A percentile compares a stretch with the other conserved stretches of the same genome.
phyloP scores from a whole-genome alignment of 2,329 filamentous ascomycete genomes.

The Trichoderma guizhouense region DNA sequence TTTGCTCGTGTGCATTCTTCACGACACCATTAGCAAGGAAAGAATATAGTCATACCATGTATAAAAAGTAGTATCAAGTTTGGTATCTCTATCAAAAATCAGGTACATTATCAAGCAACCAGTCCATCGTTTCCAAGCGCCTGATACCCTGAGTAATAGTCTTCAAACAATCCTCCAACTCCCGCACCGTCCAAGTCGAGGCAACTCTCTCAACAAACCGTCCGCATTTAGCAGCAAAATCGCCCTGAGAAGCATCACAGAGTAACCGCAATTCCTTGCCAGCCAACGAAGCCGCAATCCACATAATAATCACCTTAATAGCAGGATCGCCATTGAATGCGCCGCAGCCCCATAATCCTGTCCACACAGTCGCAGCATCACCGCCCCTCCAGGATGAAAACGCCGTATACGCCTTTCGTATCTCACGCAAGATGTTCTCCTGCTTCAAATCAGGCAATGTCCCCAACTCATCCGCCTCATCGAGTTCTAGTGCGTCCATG shows the following conservation, averaged over 20 bases:
- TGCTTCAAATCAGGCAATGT: slow-evolving; percentile 28
- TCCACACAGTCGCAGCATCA: slow-evolving; percentile 22
- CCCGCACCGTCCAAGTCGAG: neutral
- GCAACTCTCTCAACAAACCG: neutral
- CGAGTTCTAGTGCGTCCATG: slow-evolving; percentile 38
- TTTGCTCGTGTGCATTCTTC: neutral
- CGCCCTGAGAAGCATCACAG: slow-evolving; percentile 18
- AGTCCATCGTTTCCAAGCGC: slow-evolving; percentile 2
- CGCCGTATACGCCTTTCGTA: slow-evolving; percentile 29
- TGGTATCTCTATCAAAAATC: neutral
- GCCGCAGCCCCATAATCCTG: slow-evolving; percentile 36
- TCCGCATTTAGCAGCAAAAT: neutral
- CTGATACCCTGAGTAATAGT: neutral
- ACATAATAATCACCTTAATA: slow-evolving; percentile 32
- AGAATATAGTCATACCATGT: neutral
- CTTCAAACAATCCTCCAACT: neutral
- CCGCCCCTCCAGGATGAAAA: slow-evolving; percentile 25
- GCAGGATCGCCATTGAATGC: slow-evolving; percentile 35
- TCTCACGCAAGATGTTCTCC: slow-evolving; percentile 29
- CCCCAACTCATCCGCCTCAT: slow-evolving; percentile 24
- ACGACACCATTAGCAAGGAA: neutral
- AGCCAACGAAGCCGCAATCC: slow-evolving; percentile 30
- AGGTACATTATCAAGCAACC: neutral
- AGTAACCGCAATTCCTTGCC: slow-evolving; percentile 21
- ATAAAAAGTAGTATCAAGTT: neutral